A percentile compares a stretch with the other conserved stretches of the same genome.
These are phyloP conservation scores for Lactifluus volemus DNA, from an alignment of 768 basidiomycete species.

Conservation along the genomic window DNA sequence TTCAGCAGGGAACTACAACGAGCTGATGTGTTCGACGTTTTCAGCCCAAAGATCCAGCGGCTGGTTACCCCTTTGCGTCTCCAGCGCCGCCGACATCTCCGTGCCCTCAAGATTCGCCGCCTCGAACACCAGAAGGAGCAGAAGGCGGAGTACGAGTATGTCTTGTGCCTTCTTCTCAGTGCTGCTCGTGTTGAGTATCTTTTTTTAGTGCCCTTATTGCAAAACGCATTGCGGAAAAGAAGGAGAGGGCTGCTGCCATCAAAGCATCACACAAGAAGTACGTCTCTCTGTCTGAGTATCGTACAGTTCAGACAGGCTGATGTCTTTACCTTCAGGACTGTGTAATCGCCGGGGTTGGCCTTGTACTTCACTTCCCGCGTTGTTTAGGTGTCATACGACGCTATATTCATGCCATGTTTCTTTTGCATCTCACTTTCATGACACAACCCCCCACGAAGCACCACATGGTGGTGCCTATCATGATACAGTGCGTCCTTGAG, in stretches of 20 bases:
- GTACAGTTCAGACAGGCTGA: background rate
- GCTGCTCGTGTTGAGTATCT: background rate
- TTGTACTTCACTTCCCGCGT: constrained; percentile 12
- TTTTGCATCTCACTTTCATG: constrained; percentile 5
- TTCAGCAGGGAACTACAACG: background rate
- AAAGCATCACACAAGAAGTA: constrained; percentile 77
- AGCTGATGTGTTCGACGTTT: background rate
- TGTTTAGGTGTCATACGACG: constrained; percentile 7
- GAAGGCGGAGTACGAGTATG: constrained; percentile 87
- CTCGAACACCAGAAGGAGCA: constrained; percentile 92
- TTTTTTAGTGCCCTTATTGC: constrained; percentile 51
- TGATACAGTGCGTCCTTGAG: background rate
- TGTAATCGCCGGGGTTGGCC: constrained; percentile 1
- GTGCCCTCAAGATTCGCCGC: constrained; percentile 78
- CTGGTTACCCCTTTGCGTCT: constrained; percentile 92
- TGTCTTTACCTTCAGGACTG: constrained; percentile 6
- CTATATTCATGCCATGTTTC: constrained; percentile 14
- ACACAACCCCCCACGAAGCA: constrained; percentile 5
- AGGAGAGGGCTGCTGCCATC: constrained; percentile 81
- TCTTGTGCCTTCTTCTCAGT: constrained; percentile 2
- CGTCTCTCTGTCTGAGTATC: constrained; percentile 15
- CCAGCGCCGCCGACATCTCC: constrained; percentile 92
- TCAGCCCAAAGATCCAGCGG: constrained; percentile 92
- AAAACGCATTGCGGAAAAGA: constrained; percentile 91
- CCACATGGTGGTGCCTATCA: background rate